Conservation (phyloP, 2,329 filamentous ascomycete genomes). For the Claviceps spartinae region DNA sequence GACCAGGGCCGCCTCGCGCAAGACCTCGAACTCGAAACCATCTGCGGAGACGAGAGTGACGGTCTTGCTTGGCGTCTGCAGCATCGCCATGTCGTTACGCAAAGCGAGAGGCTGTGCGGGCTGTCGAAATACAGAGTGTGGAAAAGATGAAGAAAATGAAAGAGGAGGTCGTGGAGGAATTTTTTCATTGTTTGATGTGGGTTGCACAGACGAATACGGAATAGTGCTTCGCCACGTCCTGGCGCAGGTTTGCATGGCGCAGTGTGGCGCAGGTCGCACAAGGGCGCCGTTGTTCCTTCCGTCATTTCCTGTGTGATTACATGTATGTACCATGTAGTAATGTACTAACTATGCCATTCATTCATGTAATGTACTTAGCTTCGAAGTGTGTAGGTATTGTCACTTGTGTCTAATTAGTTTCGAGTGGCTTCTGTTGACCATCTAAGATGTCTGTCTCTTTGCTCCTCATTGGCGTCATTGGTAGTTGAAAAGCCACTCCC, state of each 20-base stretch:
- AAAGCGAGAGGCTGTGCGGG: neutral
- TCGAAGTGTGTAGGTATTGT: too few species aligned
- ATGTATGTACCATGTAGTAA: too few species aligned
- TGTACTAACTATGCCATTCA: too few species aligned
- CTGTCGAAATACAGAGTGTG: neutral
- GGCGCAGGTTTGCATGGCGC: neutral
- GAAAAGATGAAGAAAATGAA: neutral
- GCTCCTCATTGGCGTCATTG: too few species aligned
- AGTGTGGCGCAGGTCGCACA: neutral
- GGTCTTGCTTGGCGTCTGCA: conserved; percentile 43
- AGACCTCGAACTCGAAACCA: conserved; percentile 62
- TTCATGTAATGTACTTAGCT: too few species aligned
- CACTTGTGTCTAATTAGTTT: too few species aligned
- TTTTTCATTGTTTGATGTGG: neutral
- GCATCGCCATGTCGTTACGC: conserved; percentile 7
- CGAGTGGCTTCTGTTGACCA: too few species aligned
- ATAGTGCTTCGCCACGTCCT: neutral
- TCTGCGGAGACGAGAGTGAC: conserved; percentile 65
- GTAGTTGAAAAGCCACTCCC: too few species aligned
- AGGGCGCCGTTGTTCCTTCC: too few species aligned
- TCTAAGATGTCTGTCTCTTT: too few species aligned
- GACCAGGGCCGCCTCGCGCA: conserved; percentile 55
- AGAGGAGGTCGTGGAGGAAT: neutral
- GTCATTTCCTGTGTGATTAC: too few species aligned
- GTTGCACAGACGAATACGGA: neutral